phyloP scores from a whole-genome alignment of 2,329 filamentous ascomycete species.

The Neofusicoccum kwambonambiense region DNA sequence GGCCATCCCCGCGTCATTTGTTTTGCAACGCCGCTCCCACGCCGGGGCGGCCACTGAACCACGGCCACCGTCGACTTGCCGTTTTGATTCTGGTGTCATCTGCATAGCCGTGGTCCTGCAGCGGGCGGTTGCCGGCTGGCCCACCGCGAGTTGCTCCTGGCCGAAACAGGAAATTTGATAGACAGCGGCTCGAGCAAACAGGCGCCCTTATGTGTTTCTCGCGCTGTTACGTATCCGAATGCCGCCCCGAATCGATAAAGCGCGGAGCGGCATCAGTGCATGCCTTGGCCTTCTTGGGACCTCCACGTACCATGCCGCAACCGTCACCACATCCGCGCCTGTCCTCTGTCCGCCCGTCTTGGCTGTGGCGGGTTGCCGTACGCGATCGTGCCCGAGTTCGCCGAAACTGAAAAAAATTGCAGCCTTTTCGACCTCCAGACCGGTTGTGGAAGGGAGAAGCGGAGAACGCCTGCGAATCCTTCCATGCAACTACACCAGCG shows the following conservation, averaged over 20 bases:
- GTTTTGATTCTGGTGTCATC: background rate
- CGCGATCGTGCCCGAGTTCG: background rate
- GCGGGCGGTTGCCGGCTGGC: background rate
- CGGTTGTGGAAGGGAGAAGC: background rate
- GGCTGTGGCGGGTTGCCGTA: background rate
- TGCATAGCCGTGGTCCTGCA: background rate
- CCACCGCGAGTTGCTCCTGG: background rate
- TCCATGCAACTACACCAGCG: background rate
- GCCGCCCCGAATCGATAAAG: background rate
- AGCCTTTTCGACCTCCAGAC: background rate
- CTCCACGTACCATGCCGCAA: slow-evolving; percentile 10
- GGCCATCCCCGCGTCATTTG: background rate
- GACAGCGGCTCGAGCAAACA: background rate
- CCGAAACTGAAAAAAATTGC: background rate
- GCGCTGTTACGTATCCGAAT: background rate
- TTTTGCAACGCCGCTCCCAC: background rate
- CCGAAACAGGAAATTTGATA: background rate
- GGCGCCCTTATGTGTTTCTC: background rate
- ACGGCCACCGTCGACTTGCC: background rate
- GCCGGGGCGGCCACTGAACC: no score
- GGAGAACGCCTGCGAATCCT: background rate
- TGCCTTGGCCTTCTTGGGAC: slow-evolving; percentile 11
- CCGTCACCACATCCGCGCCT: background rate
- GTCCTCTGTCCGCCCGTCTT: background rate
- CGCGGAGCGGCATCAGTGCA: background rate